A percentile compares a stretch with the other conserved stretches of the same genome.
Conservation (phyloP, 495 filamentous ascomycete genomes). For the Aspergillus ellipticus region DNA sequence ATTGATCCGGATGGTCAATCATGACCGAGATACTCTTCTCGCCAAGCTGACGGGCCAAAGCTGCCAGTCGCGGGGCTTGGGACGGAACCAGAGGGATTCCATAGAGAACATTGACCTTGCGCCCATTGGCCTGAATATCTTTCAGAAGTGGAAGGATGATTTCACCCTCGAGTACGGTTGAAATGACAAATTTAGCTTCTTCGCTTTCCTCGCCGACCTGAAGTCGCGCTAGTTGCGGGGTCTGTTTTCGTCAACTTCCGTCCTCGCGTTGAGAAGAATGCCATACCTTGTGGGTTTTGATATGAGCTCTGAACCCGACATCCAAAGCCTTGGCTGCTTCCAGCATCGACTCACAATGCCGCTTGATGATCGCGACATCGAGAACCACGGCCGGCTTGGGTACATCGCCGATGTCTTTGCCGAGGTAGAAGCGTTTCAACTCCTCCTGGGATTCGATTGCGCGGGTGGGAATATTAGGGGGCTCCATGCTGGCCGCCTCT, state of each 20-base stretch:
- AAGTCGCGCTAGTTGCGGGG: slow-evolving; percentile 65
- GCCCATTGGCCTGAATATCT: slow-evolving; percentile 49
- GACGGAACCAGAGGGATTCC: slow-evolving; percentile 69
- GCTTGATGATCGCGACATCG: slow-evolving; percentile 61
- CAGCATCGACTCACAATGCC: slow-evolving; percentile 74
- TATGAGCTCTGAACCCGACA: slow-evolving; percentile 72
- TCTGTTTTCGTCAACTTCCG: too few species aligned
- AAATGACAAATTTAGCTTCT: slow-evolving; percentile 67
- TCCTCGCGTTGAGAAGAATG: neutral
- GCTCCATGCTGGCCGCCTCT: slow-evolving; percentile 2
- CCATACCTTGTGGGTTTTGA: slow-evolving; percentile 81
- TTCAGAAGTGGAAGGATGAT: slow-evolving; percentile 58
- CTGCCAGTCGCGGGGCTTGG: slow-evolving; percentile 52
- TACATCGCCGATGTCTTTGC: slow-evolving; percentile 57
- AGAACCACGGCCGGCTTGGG: slow-evolving; percentile 66
- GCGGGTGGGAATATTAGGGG: neutral
- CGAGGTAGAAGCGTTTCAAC: slow-evolving; percentile 50
- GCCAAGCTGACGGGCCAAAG: slow-evolving; percentile 47
- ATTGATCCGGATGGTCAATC: slow-evolving; percentile 67
- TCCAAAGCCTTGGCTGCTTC: slow-evolving; percentile 54
- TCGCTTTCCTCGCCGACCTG: slow-evolving; percentile 59
- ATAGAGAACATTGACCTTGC: slow-evolving; percentile 67
- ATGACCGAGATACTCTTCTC: slow-evolving; percentile 58
- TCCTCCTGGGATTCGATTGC: slow-evolving; percentile 17
- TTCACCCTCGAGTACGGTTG: slow-evolving; percentile 75